Base-by-base conservation (phyloP, 2,329 filamentous ascomycete species). In the Plectosphaerella cucumerina region DNA sequence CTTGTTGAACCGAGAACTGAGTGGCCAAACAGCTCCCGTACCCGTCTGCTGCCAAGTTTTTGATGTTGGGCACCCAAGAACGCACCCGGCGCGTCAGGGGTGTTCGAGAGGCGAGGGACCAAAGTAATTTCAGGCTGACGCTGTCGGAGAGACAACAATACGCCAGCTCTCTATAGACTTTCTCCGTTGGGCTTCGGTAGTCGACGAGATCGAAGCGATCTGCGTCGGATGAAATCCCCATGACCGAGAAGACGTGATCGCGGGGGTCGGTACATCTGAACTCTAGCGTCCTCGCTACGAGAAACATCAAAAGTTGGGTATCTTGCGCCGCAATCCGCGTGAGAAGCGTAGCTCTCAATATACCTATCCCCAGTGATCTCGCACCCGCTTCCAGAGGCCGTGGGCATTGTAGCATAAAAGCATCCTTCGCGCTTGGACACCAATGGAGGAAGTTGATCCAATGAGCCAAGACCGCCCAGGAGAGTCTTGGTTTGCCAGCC, bases 341-440 rank as follows among this genome's bases (percentile, higher is more conserved):
- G 44, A 47, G 44, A 47, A 47, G 44, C 33, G 44, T 26, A 47
- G 18, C 44, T 23, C 44, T 6, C 18, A 47, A 15, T 21, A 47
- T 22, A 35, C 20, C 23, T 23, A 47, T n/a, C 15, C 44, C 44
- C 44, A 47, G 21, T 23, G 33, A 18, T 23, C 33, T 47, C 23
- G 44, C 20, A 47, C 31, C 44, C 44, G 44, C 44, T n/a, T 47
- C 44, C n/a, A 47, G 44, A 47, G 44, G 44, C 26, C n/a, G 21
- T 20, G 44, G 44, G 44, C 44, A 47, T 15, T 15, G 33, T 47
- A 20, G 44, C 12, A 47, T 34, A 23, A 47, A 47, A 47, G 33
- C 31, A n/a, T 47, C 44, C 44, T 47, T 47, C 26, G 33, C 12
- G 44, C 33, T 34, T 47, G 44, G 44, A 31, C 44, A 47, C 44